Evolutionary conservation across 345 rosid species (phyloP), one percentile per base, ranked within the genome.

Genomic region (Citrus maxima): DNA sequence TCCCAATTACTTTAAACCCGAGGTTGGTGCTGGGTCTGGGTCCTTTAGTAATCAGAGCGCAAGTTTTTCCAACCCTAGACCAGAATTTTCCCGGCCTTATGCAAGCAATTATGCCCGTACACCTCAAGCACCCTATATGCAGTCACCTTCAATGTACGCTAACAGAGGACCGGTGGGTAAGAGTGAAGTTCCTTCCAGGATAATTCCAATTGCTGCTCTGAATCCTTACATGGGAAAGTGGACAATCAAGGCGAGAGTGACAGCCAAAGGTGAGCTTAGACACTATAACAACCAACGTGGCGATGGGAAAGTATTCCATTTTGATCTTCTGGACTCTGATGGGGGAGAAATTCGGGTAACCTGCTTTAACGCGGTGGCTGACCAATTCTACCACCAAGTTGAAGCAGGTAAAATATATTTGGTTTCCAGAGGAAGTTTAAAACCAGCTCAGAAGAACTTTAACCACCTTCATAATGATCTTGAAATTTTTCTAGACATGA

Each of bases 331-430:
- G 80, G 97, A 95, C 84, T 86, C 93, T 55, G 95, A 83, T 72
- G 95, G 95, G 34, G 99, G 99, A 58, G 99, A 95, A 84, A 95
- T 95, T 73, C 83, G 97, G 58, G 98, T 86, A 69, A 94, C 98
- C n/a, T 92, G 99, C 86, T 95, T 91, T 67, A 95, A 95, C 74
- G 87, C 93, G 54, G 93, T 88, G 79, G 99, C 90, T 71, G 99
- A 92, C 80, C 91, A 87, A 42, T 93, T 95, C 79, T 92, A 86
- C 81, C 80, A 88, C 83, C 86, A 85, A 89, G 91, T 95, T 87
- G 94, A 92, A 83, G 83, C 85, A 49, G 95, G 99, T 28, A 91
- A 82, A 76, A 84, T 95, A 78, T 95, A 93, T 86, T 67, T 92
- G 85, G 86, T 95, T 78, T 92, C 99, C 28, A 89, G 72, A 82